Base-by-base conservation (phyloP, 495 filamentous ascomycete species). In the Bathelium albidoporum region DNA sequence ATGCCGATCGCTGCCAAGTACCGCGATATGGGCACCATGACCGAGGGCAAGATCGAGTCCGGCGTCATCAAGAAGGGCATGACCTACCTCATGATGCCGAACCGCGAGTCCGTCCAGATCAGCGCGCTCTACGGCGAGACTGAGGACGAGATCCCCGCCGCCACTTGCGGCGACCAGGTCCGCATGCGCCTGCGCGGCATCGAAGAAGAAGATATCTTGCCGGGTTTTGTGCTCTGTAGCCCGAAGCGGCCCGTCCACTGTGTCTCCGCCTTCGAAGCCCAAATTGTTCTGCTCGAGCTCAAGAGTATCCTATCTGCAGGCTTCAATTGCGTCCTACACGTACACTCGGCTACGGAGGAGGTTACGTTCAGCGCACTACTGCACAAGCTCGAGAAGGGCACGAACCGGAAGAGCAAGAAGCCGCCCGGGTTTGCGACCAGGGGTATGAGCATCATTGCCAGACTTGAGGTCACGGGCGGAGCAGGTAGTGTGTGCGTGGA, bases 1-100 rank as follows among this genome's bases (percentile, higher is more conserved):
- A 96, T 97, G 94, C 89, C 95, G 7, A 83, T 99, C 69, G 88
- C 87, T 59, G 89, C 87, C 72, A 99, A 97, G 74, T 97, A 97
- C 79, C 85, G 87, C 68, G 93, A 97, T 75, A 89, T 99, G 88
- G 94, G 94, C 71, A 97, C 94, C 66, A 91, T 97, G 81, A 83
- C 95, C 22, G 95, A 99, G 77, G 94, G 94, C 61, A 96, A 96
- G 77, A 89, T 99, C 69, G 95, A 99, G 75, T 85, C 91, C 14
- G 94, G 94, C 69, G 85, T 92, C 31, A 78, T 95, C 77, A 91
- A 89, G 80, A 97, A 97, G 80, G 89, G 86, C 58, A 81, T 81
- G 73, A 85, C 69, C 63, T 84, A 95, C 66, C 73, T 91, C 58
- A 89, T 99, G 85, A 97, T 99, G 95, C 94, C 94, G 44, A 95